These are phyloP conservation scores for Colletotrichum navitas DNA, from an alignment of 2,329 filamentous ascomycete genomes.

Conservation along the genomic window DNA sequence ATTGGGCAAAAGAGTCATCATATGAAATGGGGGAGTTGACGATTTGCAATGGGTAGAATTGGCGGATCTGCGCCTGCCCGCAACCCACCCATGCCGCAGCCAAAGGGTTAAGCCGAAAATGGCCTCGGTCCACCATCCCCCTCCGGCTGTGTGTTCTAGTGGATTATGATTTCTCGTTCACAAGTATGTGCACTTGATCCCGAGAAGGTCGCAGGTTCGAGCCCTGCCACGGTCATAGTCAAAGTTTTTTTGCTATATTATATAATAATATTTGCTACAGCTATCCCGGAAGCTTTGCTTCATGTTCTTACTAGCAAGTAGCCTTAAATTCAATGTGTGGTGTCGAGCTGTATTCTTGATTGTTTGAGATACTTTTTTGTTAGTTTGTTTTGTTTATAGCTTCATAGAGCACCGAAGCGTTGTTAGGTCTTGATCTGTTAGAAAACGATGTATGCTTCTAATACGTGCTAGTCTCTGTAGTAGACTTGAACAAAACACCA, in stretches of 20 bases:
- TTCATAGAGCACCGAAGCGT: too few relatives aligned
- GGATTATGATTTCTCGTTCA: constrained; percentile 32
- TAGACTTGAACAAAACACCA: too few relatives aligned
- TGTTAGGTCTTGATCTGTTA: too few relatives aligned
- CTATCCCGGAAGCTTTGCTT: not conserved
- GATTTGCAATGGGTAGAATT: not conserved
- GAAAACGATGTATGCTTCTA: too few relatives aligned
- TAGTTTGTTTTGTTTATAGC: not conserved
- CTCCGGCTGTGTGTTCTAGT: constrained; percentile 29
- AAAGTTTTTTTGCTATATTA: not conserved
- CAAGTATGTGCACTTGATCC: constrained; percentile 29
- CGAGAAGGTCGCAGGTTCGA: constrained; percentile 31
- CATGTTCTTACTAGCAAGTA: too few relatives aligned
- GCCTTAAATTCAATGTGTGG: too few relatives aligned
- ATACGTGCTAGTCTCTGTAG: too few relatives aligned
- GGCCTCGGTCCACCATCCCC: not conserved
- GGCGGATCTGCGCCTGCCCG: not conserved
- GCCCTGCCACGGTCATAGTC: constrained; percentile 31
- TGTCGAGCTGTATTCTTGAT: too few relatives aligned
- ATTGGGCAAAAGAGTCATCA: too few relatives aligned
- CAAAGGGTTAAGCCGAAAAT: not conserved
- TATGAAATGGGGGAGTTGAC: too few relatives aligned
- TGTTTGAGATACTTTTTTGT: too few relatives aligned
- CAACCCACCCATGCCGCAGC: not conserved
- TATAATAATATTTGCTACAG: not conserved